Conservation (phyloP, 768 basidiomycete genomes). For the Macrolepiota fuliginosa region DNA sequence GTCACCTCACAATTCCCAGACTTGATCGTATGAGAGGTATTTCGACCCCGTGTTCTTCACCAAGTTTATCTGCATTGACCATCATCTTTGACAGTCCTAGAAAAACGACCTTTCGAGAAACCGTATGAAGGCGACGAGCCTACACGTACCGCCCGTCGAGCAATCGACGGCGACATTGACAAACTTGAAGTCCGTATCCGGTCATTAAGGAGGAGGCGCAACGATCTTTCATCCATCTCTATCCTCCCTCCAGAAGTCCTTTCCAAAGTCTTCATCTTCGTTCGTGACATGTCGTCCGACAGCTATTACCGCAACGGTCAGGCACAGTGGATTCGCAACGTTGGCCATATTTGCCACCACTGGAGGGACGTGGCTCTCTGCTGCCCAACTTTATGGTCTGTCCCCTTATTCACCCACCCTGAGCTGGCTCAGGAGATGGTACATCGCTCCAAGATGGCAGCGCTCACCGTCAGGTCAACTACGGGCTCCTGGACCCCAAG, state of each 20-base stretch:
- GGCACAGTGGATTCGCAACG: conserved; percentile 32
- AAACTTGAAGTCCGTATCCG: conserved; percentile 31
- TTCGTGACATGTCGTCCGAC: conserved; percentile 10
- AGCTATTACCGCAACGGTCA: conserved; percentile 13
- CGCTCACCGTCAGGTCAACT: conserved; percentile 26
- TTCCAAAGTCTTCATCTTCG: conserved; percentile 33
- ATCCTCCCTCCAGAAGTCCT: conserved; percentile 42
- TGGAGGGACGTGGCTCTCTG: conserved; percentile 44
- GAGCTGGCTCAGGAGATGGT: conserved; percentile 42
- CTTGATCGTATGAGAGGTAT: conserved; percentile 16
- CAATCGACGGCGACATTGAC: conserved; percentile 37
- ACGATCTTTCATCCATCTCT: conserved; percentile 34
- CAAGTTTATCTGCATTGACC: background rate
- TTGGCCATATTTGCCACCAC: conserved; percentile 35
- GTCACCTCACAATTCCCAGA: conserved; percentile 12
- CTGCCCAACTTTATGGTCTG: conserved; percentile 40
- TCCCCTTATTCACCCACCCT: conserved; percentile 28
- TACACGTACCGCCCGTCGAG: conserved; percentile 22
- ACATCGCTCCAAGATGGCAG: conserved; percentile 40
- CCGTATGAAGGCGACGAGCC: conserved; percentile 15
- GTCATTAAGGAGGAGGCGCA: conserved; percentile 32
- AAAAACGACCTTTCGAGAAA: conserved; percentile 12
- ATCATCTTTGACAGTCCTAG: background rate
- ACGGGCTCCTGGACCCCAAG: conserved; percentile 22
- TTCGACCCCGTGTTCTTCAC: conserved; percentile 2